phyloP scores from a whole-genome alignment of 495 filamentous ascomycete species.

The Neurospora discreta region DNA sequence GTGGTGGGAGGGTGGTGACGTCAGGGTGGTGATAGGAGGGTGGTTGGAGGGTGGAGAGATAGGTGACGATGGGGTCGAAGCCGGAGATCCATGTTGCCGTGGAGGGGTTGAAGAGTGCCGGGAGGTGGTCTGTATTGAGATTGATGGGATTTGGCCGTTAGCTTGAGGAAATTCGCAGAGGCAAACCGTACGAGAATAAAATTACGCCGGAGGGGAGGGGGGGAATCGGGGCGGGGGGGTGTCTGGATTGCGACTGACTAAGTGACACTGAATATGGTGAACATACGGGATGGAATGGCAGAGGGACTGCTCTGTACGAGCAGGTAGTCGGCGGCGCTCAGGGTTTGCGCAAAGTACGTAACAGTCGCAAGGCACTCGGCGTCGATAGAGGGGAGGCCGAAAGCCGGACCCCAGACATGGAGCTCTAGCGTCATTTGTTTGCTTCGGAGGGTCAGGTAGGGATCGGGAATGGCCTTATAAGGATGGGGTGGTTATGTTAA shows the following conservation, averaged over 20 bases:
- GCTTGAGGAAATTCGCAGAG: not conserved
- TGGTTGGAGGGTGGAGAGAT: constrained; percentile 43
- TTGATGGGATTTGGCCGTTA: constrained; percentile 5
- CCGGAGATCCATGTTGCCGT: constrained; percentile 49
- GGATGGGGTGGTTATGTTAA: not conserved
- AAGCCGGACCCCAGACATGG: constrained; percentile 86
- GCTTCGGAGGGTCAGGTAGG: not conserved
- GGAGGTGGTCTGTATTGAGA: constrained; percentile 51
- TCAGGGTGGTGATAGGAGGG: constrained; percentile 47
- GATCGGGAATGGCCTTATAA: not conserved
- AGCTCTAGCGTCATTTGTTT: constrained; percentile 49
- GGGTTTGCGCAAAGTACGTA: constrained; percentile 51
- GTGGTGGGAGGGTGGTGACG: constrained; percentile 44
- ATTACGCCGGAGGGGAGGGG: not conserved
- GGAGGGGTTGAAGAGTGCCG: constrained; percentile 53
- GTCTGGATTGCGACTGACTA: not conserved
- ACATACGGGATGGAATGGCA: constrained; percentile 65
- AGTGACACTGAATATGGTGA: not conserved
- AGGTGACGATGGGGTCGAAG: constrained; percentile 61
- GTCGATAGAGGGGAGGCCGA: constrained; percentile 79
- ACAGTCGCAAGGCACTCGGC: constrained; percentile 74
- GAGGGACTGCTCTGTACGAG: constrained; percentile 65
- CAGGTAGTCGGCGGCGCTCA: constrained; percentile 54
- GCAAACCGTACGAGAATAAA: constrained; percentile 5
- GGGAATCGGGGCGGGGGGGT: not conserved